Conservation (phyloP, 2,329 filamentous ascomycete species). For the Neophaeococcomyces mojaviensis region DNA sequence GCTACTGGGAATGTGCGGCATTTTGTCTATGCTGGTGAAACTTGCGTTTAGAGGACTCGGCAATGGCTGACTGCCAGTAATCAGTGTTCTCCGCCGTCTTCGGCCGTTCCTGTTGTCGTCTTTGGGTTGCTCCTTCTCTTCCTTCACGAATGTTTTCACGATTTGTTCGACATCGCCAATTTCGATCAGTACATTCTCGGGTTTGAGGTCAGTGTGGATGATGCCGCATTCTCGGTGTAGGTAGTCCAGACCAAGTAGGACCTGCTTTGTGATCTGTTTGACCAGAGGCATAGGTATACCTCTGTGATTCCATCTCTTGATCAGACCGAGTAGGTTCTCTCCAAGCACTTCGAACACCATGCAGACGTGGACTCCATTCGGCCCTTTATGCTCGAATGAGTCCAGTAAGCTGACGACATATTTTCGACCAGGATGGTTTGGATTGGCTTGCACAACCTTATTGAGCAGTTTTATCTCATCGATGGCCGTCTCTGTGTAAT, state of each 20-base stretch:
- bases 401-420: constrained; percentile 95
- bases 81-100: constrained; percentile 80
- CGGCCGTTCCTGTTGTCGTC: constrained; percentile 89
- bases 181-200: constrained; percentile 96
- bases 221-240: constrained; percentile 97
- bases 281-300: constrained; percentile 94
- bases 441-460: constrained; percentile 92
- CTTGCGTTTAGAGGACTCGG: constrained; percentile 89
- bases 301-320: constrained; percentile 97
- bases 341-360: constrained; percentile 99
- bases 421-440: constrained; percentile 83
- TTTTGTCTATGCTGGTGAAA: constrained; percentile 71
- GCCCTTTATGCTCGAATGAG: constrained; percentile 95
- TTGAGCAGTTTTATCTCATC: constrained; percentile 98
- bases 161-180: constrained; percentile 99
- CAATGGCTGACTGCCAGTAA: constrained; percentile 92
- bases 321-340: constrained; percentile 86
- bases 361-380: constrained; percentile 92
- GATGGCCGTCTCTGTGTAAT: constrained; percentile 97
- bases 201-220: constrained; percentile 85
- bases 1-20: constrained; percentile 54
- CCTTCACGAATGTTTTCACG: constrained; percentile 90
- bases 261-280: constrained; percentile 98
- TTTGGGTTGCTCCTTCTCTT: constrained; percentile 66
- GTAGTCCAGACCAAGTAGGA: constrained; percentile 89